Percentiles rank a stretch among this genome's conserved stretches.
These are phyloP conservation scores for Rhizopogon parksii DNA, from an alignment of 1,284 basidiomycete genomes.

Conservation along the genomic window DNA sequence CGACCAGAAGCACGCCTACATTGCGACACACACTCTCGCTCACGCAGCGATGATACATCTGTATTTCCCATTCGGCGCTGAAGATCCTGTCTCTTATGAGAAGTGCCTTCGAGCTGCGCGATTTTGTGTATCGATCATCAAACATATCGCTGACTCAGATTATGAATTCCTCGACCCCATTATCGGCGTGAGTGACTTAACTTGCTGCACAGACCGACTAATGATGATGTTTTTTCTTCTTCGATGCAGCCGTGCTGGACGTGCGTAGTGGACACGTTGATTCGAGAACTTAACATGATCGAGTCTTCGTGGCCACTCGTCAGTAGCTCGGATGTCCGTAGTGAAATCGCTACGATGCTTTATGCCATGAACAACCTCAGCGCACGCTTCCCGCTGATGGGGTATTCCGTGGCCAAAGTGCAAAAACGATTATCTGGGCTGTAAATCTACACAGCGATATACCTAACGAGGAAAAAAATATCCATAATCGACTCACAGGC, in stretches of 20 bases:
- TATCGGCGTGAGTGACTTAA: conserved; percentile 48
- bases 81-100: conserved; percentile 54
- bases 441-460: conserved; percentile 17
- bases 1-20: conserved; percentile 52
- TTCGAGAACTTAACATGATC: conserved; percentile 53
- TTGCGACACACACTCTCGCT: conserved; percentile 58
- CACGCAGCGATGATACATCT: conserved; percentile 64
- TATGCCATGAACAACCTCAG: conserved; percentile 58
- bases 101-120: conserved; percentile 59
- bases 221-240: conserved; percentile 7
- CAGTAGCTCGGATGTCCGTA: conserved; percentile 48
- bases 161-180: conserved; percentile 67
- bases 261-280: conserved; percentile 54
- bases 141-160: conserved; percentile 55
- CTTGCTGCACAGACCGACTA: conserved; percentile 1
- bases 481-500: background rate
- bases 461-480: background rate
- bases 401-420: conserved; percentile 40
- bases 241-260: conserved; percentile 60
- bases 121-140: conserved; percentile 49
- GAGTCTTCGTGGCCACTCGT: conserved; percentile 55
- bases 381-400: conserved; percentile 52
- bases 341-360: conserved; percentile 53
- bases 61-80: conserved; percentile 53
- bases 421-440: conserved; percentile 38